Evolutionary conservation across 345 rosid species (phyloP), one percentile per base, ranked within the genome.

Genomic region (Citrus hindsii): DNA sequence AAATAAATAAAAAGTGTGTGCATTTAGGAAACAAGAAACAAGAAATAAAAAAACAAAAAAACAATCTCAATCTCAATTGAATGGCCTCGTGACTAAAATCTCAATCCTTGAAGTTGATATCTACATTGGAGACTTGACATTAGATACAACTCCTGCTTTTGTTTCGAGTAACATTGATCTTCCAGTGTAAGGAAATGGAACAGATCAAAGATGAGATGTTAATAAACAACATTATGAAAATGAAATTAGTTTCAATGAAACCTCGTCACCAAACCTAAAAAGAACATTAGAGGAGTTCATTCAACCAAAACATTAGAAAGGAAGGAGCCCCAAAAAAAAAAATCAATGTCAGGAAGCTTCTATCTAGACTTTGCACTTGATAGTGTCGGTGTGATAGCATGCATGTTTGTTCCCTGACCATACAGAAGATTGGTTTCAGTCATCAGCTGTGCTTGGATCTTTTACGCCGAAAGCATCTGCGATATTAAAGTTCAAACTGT

Each of bases 401-500:
- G 24, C 24, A 24, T 24, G 58, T 59, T 51, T 64, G 30, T 22
- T 74, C 42, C 55, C 38, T 7, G 42, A n/a, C 55, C 7, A 55
- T 55, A 55, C 37, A 55, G 6, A 30, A 21, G 51, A 65, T 67
- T 25, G 46, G 40, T 8, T 74, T 73, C 81, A 79, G 27, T 80
- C 79, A 65, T 76, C 69, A 69, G 67, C 72, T 21, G 77, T 8
- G 3, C 62, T 51, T 35, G 83, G 25, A 59, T 83, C 88, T 18
- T 78, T 77, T 30, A 88, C 83, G 10, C 87, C 91, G 28, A 92
- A 84, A 46, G 97, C 99, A 28, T 92, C 97, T 2, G 93, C 97
- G 30, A 94, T 30, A 37, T 79, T 88, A 70, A 92, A 86, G 88
- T 92, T 94, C 85, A 93, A 79, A 84, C 81, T 91, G 81, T 79